Conservation (phyloP, 768 basidiomycete genomes). For the Boletus vermiculosoides region DNA sequence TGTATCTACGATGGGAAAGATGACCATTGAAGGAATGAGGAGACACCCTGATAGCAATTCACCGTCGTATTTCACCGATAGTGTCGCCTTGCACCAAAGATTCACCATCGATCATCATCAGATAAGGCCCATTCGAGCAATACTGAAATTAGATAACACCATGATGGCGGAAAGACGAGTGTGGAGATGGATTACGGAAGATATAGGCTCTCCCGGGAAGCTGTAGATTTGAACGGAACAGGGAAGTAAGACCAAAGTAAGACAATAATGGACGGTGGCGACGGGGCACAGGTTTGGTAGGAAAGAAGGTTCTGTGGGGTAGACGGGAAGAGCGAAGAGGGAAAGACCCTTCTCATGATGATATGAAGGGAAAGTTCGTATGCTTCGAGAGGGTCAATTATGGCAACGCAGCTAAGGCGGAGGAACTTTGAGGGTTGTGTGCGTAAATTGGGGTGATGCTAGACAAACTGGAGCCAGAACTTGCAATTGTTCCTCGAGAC, state of each 20-base stretch:
- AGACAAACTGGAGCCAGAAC: neutral
- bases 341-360: constrained; percentile 9
- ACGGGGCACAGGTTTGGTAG: constrained; percentile 4
- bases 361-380: constrained; percentile 2
- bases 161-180: neutral
- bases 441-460: neutral
- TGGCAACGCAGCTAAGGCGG: constrained; percentile 1
- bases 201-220: neutral
- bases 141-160: neutral
- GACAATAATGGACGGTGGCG: constrained; percentile 1
- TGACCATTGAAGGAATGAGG: neutral
- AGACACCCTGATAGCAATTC: neutral
- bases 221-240: constrained; percentile 4
- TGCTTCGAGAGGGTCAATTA: constrained; percentile 5
- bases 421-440: constrained; percentile 1
- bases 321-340: neutral
- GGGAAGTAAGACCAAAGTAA: neutral
- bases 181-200: constrained; percentile 5
- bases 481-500: neutral
- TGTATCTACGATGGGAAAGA: constrained; percentile 8
- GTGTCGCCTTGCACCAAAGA: neutral
- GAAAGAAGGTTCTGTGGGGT: constrained; percentile 11
- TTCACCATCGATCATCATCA: constrained; percentile 12
- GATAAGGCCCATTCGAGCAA: constrained; percentile 7
- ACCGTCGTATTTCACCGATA: neutral